Percentiles rank a stretch among this genome's conserved stretches.
Evolutionary conservation across 2,329 filamentous ascomycete species (phyloP).

Genomic region (Lomentospora prolificans): DNA sequence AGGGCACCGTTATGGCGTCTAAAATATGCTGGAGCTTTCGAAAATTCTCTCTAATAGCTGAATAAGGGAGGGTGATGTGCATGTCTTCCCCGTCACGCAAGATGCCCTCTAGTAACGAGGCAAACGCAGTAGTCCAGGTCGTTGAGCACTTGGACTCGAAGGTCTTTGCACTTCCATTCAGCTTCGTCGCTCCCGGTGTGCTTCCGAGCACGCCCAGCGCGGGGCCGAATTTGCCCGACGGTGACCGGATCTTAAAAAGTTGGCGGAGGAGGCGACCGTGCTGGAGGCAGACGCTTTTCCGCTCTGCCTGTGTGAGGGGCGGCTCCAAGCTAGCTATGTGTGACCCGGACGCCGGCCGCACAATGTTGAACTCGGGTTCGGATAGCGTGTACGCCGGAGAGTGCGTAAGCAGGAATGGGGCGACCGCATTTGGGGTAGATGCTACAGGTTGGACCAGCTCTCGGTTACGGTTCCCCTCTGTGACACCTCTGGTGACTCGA

Average conservation of each 20-base stretch:
- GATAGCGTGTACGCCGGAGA: constrained; percentile 19
- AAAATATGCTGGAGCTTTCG: constrained; percentile 37
- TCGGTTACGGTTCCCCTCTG: not conserved
- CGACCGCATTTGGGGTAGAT: constrained; percentile 12
- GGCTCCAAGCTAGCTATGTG: constrained; percentile 25
- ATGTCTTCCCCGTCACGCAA: constrained; percentile 52
- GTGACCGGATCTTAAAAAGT: constrained; percentile 33
- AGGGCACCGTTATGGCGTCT: constrained; percentile 39
- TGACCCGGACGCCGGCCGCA: constrained; percentile 25
- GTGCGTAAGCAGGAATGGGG: constrained; percentile 32
- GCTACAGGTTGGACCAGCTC: not conserved
- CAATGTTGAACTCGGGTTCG: constrained; percentile 32
- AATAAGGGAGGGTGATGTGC: constrained; percentile 47
- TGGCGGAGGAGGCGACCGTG: constrained; percentile 34
- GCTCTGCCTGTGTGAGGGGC: constrained; percentile 25
- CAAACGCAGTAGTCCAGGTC: constrained; percentile 49
- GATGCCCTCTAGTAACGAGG: constrained; percentile 43
- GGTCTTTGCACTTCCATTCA: not conserved
- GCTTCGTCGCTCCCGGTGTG: not conserved
- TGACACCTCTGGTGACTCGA: not conserved
- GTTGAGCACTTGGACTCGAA: not conserved
- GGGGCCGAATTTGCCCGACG: constrained; percentile 39
- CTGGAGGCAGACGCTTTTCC: constrained; percentile 32
- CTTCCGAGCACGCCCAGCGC: constrained; percentile 24
- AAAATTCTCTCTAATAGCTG: constrained; percentile 42